Evolutionary conservation across 495 filamentous ascomycete genomes (phyloP), one percentile per base, ranked within the genome.

Genomic region (Mytilinidion resinicola): DNA sequence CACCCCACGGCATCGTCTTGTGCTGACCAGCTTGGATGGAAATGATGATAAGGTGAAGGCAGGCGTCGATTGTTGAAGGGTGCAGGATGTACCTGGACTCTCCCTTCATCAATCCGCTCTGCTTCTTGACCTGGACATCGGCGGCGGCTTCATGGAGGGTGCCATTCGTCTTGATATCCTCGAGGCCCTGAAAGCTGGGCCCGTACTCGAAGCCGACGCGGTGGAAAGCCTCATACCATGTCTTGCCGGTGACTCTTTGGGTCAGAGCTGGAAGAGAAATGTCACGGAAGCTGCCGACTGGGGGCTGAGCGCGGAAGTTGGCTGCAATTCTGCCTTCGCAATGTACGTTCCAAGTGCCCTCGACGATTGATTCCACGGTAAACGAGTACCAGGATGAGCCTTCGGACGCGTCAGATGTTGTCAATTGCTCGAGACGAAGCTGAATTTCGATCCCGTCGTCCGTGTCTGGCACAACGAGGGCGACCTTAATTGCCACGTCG

Each of bases 31-130:
- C 6, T 46, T 51, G 38, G 33, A 43, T 51, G 19, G 64, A 62
- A n/a, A 61, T 39, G 38, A 62, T 20, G 8, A 43, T 35, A 12
- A 64, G 57, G 37, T 67, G 63, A 12, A 68, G 43, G 36, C 30
- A 41, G 12, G 41, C 43, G 42, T 70, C 68, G 4, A 70, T 38
- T 3, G 67, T 38, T 4, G 68, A 39, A 14, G 68, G 68, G 51
- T 70, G 68, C 5, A 68, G 42, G 8, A 53, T 50, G 36, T 66
- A 58, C 10, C 51, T 39, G 20, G 59, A 51, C 36, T 60, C 59
- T 25, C 19, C 46, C 14, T 8, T 48, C 52, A 51, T 66, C 15
- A 46, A 35, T 39, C 39, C 53, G 17, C 21, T 49, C 14, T 51
- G 43, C 9, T 9, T 20, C 48, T 37, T 5, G 17, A 44, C 38